A percentile compares a stretch with the other conserved stretches of the same genome.
Evolutionary conservation across 495 filamentous ascomycete species (phyloP).

Genomic region (Amphirosellinia nigrospora): DNA sequence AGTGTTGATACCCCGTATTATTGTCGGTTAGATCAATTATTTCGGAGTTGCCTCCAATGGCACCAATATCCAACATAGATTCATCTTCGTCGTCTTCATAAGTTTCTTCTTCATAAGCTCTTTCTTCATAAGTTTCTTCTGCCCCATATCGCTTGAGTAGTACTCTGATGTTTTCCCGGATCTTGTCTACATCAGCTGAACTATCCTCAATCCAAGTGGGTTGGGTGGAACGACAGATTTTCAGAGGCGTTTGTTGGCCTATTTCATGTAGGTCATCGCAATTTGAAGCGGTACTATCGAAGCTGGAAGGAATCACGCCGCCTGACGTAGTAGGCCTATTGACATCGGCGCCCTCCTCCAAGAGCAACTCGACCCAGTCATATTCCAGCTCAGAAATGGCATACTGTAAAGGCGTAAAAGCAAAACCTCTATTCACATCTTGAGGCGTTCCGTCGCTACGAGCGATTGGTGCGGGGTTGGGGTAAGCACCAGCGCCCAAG

Average conservation of each 20-base stretch:
- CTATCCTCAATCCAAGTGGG: not conserved
- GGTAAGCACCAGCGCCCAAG: slow-evolving; percentile 1
- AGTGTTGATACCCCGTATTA: not conserved
- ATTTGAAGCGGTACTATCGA: not conserved
- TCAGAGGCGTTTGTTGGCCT: not conserved
- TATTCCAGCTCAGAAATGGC: slow-evolving; percentile 1
- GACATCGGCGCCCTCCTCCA: slow-evolving; percentile 33
- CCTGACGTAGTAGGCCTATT: slow-evolving; percentile 12
- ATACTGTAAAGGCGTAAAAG: not conserved
- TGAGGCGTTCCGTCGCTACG: not conserved
- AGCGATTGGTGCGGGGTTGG: not conserved
- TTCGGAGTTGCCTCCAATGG: too few relatives aligned
- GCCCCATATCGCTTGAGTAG: slow-evolving; percentile 7
- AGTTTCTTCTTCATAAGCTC: not conserved
- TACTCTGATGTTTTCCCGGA: not conserved
- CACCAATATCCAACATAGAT: not conserved
- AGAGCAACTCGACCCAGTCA: slow-evolving; percentile 28
- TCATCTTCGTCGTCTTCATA: not conserved
- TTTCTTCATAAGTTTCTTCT: not conserved
- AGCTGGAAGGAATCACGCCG: slow-evolving; percentile 18
- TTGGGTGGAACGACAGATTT: slow-evolving; percentile 5
- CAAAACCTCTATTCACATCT: slow-evolving; percentile 17
- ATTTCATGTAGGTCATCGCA: slow-evolving; percentile 6
- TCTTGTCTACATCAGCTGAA: not conserved
- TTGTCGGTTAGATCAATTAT: not conserved